Percentiles rank a stretch among this genome's conserved stretches.
phyloP scores from a whole-genome alignment of 1,139 yeast genomes.

The Spencermartinsiella ligniputridi region DNA sequence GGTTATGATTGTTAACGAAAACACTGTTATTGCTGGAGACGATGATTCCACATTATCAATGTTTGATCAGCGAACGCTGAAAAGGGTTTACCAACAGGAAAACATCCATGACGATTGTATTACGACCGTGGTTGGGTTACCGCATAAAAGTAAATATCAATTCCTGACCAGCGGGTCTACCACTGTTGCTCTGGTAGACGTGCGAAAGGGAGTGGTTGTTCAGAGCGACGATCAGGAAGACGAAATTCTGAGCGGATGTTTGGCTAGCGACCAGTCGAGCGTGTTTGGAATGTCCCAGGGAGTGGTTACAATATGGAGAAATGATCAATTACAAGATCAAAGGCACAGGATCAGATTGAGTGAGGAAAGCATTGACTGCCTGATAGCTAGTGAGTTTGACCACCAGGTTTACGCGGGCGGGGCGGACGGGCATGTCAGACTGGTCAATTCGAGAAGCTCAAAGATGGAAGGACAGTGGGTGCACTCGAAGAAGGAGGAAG shows the following conservation, averaged over 20 bases:
- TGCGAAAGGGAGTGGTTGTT: slow-evolving; percentile 58
- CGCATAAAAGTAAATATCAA: slow-evolving; percentile 70
- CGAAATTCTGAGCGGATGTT: slow-evolving; percentile 70
- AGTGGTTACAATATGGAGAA: slow-evolving; percentile 86
- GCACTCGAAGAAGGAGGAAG: slow-evolving; percentile 63
- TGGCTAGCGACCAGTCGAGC: slow-evolving; percentile 55
- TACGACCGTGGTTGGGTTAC: slow-evolving; percentile 54
- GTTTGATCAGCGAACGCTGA: slow-evolving; percentile 50
- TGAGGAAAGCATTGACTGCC: slow-evolving; percentile 72
- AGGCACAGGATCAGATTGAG: slow-evolving; percentile 70
- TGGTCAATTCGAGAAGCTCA: slow-evolving; percentile 62
- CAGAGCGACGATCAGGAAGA: slow-evolving; percentile 88
- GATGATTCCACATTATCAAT: slow-evolving; percentile 67
- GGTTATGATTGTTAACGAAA: slow-evolving; percentile 58
- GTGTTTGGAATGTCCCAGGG: slow-evolving; percentile 92
- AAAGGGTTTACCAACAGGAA: slow-evolving; percentile 37
- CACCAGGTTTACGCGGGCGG: slow-evolving; percentile 81
- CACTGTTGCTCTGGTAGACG: slow-evolving; percentile 73
- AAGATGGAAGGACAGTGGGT: slow-evolving; percentile 44
- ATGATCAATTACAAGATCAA: slow-evolving; percentile 59
- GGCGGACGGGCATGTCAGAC: slow-evolving; percentile 71
- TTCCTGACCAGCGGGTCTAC: slow-evolving; percentile 81
- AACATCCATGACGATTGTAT: slow-evolving; percentile 62
- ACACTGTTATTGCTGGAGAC: slow-evolving; percentile 69
- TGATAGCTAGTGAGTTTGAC: slow-evolving; percentile 70